These are phyloP conservation scores for Rhizopogon vesiculosus DNA, from an alignment of 768 basidiomycete species.

Conservation along the genomic window DNA sequence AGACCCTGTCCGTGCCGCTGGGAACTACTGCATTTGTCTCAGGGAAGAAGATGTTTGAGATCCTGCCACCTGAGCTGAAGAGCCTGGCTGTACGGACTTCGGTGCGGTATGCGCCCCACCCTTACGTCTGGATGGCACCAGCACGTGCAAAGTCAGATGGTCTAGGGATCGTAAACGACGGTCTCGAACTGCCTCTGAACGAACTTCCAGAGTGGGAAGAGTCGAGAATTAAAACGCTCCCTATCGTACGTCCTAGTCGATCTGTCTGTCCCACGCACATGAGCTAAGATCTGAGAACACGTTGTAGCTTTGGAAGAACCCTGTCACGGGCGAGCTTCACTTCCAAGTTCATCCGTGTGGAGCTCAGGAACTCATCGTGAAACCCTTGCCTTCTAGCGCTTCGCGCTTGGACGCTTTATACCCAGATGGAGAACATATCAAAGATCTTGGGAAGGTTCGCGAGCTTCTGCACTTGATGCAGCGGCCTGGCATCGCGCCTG, in stretches of 20 bases:
- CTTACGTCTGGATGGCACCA: slow-evolving; percentile 88
- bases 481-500: slow-evolving; percentile 81
- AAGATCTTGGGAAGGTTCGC: slow-evolving; percentile 67
- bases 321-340: slow-evolving; percentile 74
- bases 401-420: slow-evolving; percentile 62
- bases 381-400: slow-evolving; percentile 63
- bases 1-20: slow-evolving; percentile 75
- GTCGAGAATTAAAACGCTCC: slow-evolving; percentile 64
- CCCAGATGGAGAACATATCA: slow-evolving; percentile 78
- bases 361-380: slow-evolving; percentile 58
- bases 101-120: slow-evolving; percentile 80
- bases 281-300: neutral
- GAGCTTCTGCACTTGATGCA: slow-evolving; percentile 82
- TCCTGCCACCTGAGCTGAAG: slow-evolving; percentile 67
- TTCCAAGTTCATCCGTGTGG: slow-evolving; percentile 91
- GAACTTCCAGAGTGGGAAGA: slow-evolving; percentile 85
- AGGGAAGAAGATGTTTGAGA: slow-evolving; percentile 80
- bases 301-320: slow-evolving; percentile 84
- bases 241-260: slow-evolving; percentile 39
- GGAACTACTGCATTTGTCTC: slow-evolving; percentile 85
- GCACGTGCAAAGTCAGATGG: slow-evolving; percentile 73
- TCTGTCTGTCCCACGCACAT: neutral
- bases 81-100: slow-evolving; percentile 72
- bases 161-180: slow-evolving; percentile 77
- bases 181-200: slow-evolving; percentile 56